A percentile compares a stretch with the other conserved stretches of the same genome.
These are phyloP conservation scores for Mrakia hoshinonis DNA, from an alignment of 768 basidiomycete species.

Conservation along the genomic window DNA sequence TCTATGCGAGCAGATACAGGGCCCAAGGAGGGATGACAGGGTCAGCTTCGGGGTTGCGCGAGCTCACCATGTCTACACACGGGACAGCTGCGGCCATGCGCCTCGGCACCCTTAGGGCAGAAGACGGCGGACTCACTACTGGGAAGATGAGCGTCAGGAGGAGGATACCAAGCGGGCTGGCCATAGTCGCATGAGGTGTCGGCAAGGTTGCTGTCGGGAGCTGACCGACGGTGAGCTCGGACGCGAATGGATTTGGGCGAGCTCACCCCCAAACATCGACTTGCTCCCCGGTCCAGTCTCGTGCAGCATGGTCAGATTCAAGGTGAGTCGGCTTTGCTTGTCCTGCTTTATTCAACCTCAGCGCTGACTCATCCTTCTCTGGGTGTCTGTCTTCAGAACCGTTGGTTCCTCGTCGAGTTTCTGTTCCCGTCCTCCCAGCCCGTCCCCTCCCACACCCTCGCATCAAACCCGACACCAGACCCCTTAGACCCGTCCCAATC, in stretches of 20 bases:
- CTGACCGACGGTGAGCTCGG: too few relatives aligned
- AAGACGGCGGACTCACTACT: background rate
- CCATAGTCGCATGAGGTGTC: background rate
- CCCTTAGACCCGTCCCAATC: background rate
- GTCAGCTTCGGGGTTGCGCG: background rate
- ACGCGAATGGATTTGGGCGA: too few relatives aligned
- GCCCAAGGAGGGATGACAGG: background rate
- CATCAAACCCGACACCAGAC: background rate
- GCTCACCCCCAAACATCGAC: too few relatives aligned
- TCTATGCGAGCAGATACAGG: background rate
- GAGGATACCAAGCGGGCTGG: background rate
- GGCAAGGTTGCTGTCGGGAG: too few relatives aligned
- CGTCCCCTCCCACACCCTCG: conserved; percentile 27
- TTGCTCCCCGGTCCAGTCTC: too few relatives aligned
- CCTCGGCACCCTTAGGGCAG: too few relatives aligned
- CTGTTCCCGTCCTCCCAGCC: conserved; percentile 43
- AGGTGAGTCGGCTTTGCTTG: conserved; percentile 41
- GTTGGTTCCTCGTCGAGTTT: conserved; percentile 82
- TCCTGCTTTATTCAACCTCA: conserved; percentile 9
- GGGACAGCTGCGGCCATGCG: too few relatives aligned
- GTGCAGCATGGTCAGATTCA: conserved; percentile 59
- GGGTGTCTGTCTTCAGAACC: conserved; percentile 50
- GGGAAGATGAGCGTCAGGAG: background rate
- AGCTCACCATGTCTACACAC: too few relatives aligned
- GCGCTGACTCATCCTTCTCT: background rate